These are phyloP conservation scores for Picocystis sp. DNA, from an alignment of 163 green algal species.

Conservation along the genomic window DNA sequence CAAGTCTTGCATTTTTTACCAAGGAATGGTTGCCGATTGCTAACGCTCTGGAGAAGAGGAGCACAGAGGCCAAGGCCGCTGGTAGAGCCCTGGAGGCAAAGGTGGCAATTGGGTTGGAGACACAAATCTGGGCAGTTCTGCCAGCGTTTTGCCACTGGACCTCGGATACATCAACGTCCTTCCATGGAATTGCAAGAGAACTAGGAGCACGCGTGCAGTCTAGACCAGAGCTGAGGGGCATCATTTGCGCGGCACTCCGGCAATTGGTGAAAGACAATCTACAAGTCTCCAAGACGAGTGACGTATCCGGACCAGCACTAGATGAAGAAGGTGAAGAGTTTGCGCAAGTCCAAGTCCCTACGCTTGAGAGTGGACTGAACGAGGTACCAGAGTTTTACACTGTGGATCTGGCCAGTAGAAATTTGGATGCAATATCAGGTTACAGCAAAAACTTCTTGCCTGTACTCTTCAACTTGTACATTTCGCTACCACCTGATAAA, in stretches of 20 bases:
- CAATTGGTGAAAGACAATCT: slow-evolving; percentile 8
- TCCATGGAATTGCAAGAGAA: slow-evolving; percentile 15
- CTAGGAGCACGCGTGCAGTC: slow-evolving; percentile 10
- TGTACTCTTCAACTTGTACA: slow-evolving; percentile 38
- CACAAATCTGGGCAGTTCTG: slow-evolving; percentile 1
- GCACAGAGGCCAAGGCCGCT: no score
- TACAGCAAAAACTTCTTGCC: slow-evolving; percentile 48
- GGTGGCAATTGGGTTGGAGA: background rate
- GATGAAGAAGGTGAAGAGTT: slow-evolving; percentile 3
- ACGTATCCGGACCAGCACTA: no score
- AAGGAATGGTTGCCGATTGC: no score
- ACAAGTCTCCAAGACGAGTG: background rate
- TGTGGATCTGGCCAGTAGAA: slow-evolving; percentile 11
- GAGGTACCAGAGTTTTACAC: slow-evolving; percentile 16
- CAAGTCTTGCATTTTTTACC: no score
- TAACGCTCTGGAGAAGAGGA: no score
- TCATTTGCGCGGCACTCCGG: slow-evolving; percentile 3
- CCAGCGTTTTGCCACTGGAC: slow-evolving; percentile 61
- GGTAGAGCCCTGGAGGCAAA: background rate
- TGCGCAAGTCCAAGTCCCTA: slow-evolving; percentile 12
- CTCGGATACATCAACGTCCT: slow-evolving; percentile 34
- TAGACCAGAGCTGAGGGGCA: slow-evolving; percentile 11
- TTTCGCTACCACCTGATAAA: slow-evolving; percentile 22
- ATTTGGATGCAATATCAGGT: slow-evolving; percentile 27
- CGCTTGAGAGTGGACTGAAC: slow-evolving; percentile 6